Conservation (phyloP, 2,329 filamentous ascomycete species). For the Epichloe gansuensis region DNA sequence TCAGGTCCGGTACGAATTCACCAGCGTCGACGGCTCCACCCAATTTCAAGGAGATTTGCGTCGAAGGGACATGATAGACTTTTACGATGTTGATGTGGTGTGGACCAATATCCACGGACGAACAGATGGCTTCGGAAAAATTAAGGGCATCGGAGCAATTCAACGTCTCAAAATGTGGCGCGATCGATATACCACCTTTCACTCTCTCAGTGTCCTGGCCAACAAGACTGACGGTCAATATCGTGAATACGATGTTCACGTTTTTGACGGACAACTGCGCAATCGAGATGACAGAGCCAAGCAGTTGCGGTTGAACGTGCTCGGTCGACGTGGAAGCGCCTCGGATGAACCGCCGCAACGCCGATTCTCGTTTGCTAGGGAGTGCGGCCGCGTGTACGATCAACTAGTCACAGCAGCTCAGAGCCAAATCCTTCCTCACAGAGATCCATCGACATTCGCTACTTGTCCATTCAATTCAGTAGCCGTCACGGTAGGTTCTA, state of each 20-base stretch:
- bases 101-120: slow-evolving; percentile 39
- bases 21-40: slow-evolving; percentile 32
- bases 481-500: slow-evolving; percentile 30
- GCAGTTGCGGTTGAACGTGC: slow-evolving; percentile 30
- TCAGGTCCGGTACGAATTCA: slow-evolving; percentile 39
- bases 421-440: slow-evolving; percentile 14
- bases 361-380: slow-evolving; percentile 32
- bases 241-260: slow-evolving; percentile 35
- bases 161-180: slow-evolving; percentile 41
- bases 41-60: slow-evolving; percentile 38
- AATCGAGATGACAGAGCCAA: slow-evolving; percentile 33
- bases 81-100: slow-evolving; percentile 39
- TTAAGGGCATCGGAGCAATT: slow-evolving; percentile 38
- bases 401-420: slow-evolving; percentile 11
- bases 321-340: slow-evolving; percentile 28
- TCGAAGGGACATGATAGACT: slow-evolving; percentile 34
- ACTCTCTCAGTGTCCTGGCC: slow-evolving; percentile 35
- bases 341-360: slow-evolving; percentile 25
- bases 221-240: slow-evolving; percentile 34
- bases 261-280: slow-evolving; percentile 35
- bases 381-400: slow-evolving; percentile 27
- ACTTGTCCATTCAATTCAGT: slow-evolving; percentile 38
- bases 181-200: slow-evolving; percentile 34
- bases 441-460: slow-evolving; percentile 29
- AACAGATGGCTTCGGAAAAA: slow-evolving; percentile 37